Base-by-base conservation (phyloP, 2,329 filamentous ascomycete species). In the Colletotrichum sojae region DNA sequence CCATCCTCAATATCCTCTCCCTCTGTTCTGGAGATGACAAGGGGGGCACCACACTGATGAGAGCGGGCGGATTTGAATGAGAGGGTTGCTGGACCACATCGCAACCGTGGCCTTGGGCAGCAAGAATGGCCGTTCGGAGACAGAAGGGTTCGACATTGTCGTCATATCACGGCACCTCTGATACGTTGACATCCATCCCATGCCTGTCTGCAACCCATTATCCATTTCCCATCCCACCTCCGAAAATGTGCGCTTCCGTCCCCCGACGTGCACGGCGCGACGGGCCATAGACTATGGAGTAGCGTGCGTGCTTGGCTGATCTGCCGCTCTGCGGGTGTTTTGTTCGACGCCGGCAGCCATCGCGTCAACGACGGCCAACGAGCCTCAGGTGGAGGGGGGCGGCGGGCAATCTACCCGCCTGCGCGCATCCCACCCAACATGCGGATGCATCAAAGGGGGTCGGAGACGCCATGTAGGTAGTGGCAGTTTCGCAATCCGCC, bases 141-240 rank as follows among this genome's bases (percentile, higher is more conserved):
- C 60, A 57, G 51, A 56, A 59, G 55, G 36, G 66, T 66, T 59
- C 66, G 66, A 59, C 51, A 40, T 60, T 66, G 66, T 66, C 66
- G 66, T 69, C 66, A 69, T 69, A 69, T 61, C 62, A 55, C 56
- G 39, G 55, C 62, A 60, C 55, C 62, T 60, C 45, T 56, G 55
- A 54, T 52, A 69, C 62, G 51, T 40, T 39, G 62, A 55, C 62
- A 45, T 60, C 31, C 55, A 51, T 60, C 55, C 22, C 51, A 56
- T 55, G 51, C 49, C 13, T 36, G 51, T 25, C 22, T 25, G 62
- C 43, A 66, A 56, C 51, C 36, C 46, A 48, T 43, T 31, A 15
- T 12, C 27, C 18, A 31, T 22, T 20, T 46, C 5, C 27, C 55
- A 43, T 51, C 61, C 43, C 51, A 55, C 27, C 51, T 46, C 27